Conservation (phyloP, 2,329 filamentous ascomycete species). For the Septoria petroselini region DNA sequence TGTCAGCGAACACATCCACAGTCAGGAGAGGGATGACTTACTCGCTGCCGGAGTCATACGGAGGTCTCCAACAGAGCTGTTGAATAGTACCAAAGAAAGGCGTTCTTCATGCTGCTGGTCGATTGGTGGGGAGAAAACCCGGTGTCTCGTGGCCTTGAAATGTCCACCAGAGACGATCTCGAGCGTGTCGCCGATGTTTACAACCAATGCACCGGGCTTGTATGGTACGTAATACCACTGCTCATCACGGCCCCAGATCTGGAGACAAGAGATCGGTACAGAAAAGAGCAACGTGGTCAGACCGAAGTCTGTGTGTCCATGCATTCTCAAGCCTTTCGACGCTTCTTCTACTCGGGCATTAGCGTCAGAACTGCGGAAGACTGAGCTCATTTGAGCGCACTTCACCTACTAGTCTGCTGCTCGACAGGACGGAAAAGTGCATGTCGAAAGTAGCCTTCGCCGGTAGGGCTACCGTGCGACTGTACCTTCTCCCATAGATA, state of each 20-base stretch:
- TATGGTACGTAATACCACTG: slow-evolving; percentile 42
- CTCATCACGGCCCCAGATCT: slow-evolving; percentile 37
- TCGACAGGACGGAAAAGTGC: slow-evolving; percentile 31
- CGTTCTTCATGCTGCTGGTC: slow-evolving; percentile 44
- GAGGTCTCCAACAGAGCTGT: slow-evolving; percentile 47
- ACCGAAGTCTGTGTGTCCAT: slow-evolving; percentile 43
- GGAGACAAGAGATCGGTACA: slow-evolving; percentile 40
- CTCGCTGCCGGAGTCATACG: slow-evolving; percentile 43
- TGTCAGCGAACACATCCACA: background rate
- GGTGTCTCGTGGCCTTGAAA: slow-evolving; percentile 50
- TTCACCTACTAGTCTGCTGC: slow-evolving; percentile 9
- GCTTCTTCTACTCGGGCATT: slow-evolving; percentile 6
- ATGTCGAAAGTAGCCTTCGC: slow-evolving; percentile 48
- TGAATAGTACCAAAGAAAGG: slow-evolving; percentile 39
- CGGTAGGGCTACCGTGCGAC: slow-evolving; percentile 44
- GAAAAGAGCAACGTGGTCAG: slow-evolving; percentile 44
- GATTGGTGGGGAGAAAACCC: slow-evolving; percentile 47
- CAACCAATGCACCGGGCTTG: slow-evolving; percentile 40
- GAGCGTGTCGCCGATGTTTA: slow-evolving; percentile 42
- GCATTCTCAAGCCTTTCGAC: slow-evolving; percentile 34
- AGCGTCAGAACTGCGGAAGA: too few species aligned
- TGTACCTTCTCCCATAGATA: slow-evolving; percentile 46
- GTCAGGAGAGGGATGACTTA: background rate
- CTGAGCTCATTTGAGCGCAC: too few species aligned
- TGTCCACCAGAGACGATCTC: slow-evolving; percentile 41